Evolutionary conservation across 805 yeast genomes (phyloP), one percentile per base, ranked within the genome.

Genomic region (Metschnikowia similis): DNA sequence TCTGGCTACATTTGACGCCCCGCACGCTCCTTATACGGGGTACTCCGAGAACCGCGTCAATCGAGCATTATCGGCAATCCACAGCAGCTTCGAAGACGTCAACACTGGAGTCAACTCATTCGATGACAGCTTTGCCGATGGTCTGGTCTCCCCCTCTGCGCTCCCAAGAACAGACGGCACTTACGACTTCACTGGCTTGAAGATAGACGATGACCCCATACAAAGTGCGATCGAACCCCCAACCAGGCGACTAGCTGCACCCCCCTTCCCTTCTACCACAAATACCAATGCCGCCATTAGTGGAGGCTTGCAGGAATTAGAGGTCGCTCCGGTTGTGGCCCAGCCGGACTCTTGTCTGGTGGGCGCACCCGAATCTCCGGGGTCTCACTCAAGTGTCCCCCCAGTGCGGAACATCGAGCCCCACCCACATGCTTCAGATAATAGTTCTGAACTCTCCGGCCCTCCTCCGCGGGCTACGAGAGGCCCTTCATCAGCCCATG

Each of bases 81-180:
- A 31, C 34, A 27, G 10, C 35, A 36, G 21, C 29, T 31, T 14
- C 16, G 40, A 10, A 21, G 16, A 14, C 3, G 21, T 34, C 16
- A n/a, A 28, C 36, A 21, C 14, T 26, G 35, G 17, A 16, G 42
- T 11, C 35, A 35, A n/a, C 6, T 13, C 47, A 16, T 29, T 27
- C 5, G 42, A 29, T 29, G 26, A 8, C 10, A 16, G 17, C 9
- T 14, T 32, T 35, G 45, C 49, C 27, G 43, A 17, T n/a, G 30
- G 16, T 2, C 54, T 34, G 28, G 47, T n/a, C 16, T 48, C 56
- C 11, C 49, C 51, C 8, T 42, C 48, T 11, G 39, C 42, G 1
- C 49, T 55, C 38, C 82, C 81, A 7, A 62, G 81, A 29, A 64
- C 71, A 54, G 76, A 79, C 0, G 82, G 76, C 2, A 70, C 79